These are phyloP conservation scores for Yarrowia sp. DNA, from an alignment of 805 yeast genomes.

Conservation along the genomic window DNA sequence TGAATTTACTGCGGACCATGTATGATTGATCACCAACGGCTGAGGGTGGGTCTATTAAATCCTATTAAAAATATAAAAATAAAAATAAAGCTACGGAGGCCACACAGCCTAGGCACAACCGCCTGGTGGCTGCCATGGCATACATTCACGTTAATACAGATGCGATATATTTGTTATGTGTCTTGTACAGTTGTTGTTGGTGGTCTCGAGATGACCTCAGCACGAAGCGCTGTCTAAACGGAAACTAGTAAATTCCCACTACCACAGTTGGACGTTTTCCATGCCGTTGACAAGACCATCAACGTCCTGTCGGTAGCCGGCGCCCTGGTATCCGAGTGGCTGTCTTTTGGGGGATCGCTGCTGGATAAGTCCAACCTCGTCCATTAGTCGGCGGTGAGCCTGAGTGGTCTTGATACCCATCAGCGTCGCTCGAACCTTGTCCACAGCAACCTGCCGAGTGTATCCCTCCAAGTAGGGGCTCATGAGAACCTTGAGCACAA, in stretches of 20 bases:
- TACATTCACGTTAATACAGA: not conserved
- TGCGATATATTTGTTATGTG: conserved; percentile 19
- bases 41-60: too few species aligned
- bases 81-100: too few species aligned
- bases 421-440: conserved; percentile 62
- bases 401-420: conserved; percentile 62
- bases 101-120: too few species aligned
- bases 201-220: not conserved
- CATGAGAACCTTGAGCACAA: conserved; percentile 74
- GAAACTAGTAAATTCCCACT: too few species aligned
- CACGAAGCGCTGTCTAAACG: not conserved
- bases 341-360: conserved; percentile 12
- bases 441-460: conserved; percentile 55
- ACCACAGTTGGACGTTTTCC: conserved; percentile 25
- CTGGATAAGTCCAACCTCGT: conserved; percentile 72
- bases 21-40: too few species aligned
- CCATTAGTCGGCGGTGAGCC: conserved; percentile 81
- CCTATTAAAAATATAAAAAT: too few species aligned
- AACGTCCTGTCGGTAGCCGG: conserved; percentile 16
- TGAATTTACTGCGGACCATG: too few species aligned
- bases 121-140: too few species aligned
- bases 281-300: conserved; percentile 22
- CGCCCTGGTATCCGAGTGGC: conserved; percentile 8
- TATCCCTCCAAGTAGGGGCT: conserved; percentile 61
- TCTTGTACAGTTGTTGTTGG: conserved; percentile 13